Evolutionary conservation across 2,329 filamentous ascomycete genomes (phyloP).

Genomic region (Tolypocladium cylindrosporum): DNA sequence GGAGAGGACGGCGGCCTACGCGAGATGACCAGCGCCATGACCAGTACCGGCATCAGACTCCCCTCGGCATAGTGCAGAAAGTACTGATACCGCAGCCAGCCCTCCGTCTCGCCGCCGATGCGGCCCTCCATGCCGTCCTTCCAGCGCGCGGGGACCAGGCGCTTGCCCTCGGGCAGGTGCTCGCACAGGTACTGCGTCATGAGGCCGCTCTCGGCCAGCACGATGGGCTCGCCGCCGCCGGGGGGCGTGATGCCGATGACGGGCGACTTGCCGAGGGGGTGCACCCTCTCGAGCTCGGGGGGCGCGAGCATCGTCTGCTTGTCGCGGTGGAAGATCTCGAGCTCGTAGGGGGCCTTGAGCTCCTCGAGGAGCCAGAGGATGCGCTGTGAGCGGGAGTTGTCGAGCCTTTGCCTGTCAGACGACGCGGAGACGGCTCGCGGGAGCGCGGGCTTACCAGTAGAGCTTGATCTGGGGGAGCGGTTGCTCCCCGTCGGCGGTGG

Average conservation of each 20-base stretch:
- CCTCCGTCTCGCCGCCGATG: slow-evolving; percentile 50
- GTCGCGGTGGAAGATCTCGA: slow-evolving; percentile 68
- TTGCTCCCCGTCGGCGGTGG: slow-evolving; percentile 4
- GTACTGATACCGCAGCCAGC: slow-evolving; percentile 52
- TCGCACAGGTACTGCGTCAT: slow-evolving; percentile 78
- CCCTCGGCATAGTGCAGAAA: slow-evolving; percentile 82
- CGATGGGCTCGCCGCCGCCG: slow-evolving; percentile 33
- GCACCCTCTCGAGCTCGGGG: slow-evolving; percentile 63
- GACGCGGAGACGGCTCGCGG: slow-evolving; percentile 2
- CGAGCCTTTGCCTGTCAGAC: slow-evolving; percentile 49
- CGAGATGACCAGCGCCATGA: slow-evolving; percentile 52
- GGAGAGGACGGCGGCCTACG: slow-evolving; percentile 15
- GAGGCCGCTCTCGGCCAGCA: slow-evolving; percentile 72
- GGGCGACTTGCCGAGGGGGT: slow-evolving; percentile 82
- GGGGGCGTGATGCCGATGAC: slow-evolving; percentile 54
- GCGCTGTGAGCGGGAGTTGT: slow-evolving; percentile 72
- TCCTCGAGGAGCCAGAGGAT: slow-evolving; percentile 83
- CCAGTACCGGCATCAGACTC: slow-evolving; percentile 63
- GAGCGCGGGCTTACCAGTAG: slow-evolving; percentile 40
- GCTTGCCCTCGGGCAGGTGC: slow-evolving; percentile 36
- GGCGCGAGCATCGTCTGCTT: slow-evolving; percentile 58
- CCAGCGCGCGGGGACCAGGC: slow-evolving; percentile 43
- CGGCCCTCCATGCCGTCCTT: slow-evolving; percentile 47
- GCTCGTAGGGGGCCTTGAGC: slow-evolving; percentile 66
- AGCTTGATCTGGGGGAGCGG: slow-evolving; percentile 46